Base-by-base conservation (phyloP, 345 rosid species). In the Aquilaria malaccensis region DNA sequence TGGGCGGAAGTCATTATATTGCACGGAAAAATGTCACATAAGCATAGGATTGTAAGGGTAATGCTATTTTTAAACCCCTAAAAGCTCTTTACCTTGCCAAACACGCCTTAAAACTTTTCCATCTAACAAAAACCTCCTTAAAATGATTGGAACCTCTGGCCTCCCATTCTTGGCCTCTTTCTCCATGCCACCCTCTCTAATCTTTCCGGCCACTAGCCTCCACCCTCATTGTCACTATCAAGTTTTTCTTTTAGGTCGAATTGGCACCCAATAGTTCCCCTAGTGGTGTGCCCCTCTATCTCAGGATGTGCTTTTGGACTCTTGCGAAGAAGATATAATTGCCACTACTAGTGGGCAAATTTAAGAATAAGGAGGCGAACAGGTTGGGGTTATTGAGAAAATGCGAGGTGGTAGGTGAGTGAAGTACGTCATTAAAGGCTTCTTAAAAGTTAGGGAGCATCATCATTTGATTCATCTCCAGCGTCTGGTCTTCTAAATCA, bases 141-240 rank as follows among this genome's bases (percentile, higher is more conserved):
- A 22, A 22, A 22, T 22, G 22, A 22, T 22, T 22, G 22, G 22
- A 22, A 22, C 22, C 22, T 22, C 22, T 22, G 22, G 22, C 22
- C 22, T 22, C 22, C 22, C 22, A 22, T 22, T 22, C 22, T 22
- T 22, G 22, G 22, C 22, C 22, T 22, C 22, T 22, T 22, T 22
- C 22, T 22, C 22, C 22, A 22, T 22, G 22, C 22, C 22, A 22
- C 22, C 22, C 22, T 22, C 0, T 22, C 22, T 1, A 0, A 22
- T 22, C 22, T 22, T 22, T 22, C 22, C 22, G 22, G 22, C 22
- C 22, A 22, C 22, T 22, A 22, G 22, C 22, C 22, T 22, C 1
- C 22, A 22, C 93, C 68, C 89, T 79, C 93, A 86, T 86, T 30
- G 81, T 85, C 6, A 73, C 85, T 89, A 78, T 76, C 4, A 86